Conservation (phyloP, 2,329 filamentous ascomycete genomes). For the Fusarium cicatricum region DNA sequence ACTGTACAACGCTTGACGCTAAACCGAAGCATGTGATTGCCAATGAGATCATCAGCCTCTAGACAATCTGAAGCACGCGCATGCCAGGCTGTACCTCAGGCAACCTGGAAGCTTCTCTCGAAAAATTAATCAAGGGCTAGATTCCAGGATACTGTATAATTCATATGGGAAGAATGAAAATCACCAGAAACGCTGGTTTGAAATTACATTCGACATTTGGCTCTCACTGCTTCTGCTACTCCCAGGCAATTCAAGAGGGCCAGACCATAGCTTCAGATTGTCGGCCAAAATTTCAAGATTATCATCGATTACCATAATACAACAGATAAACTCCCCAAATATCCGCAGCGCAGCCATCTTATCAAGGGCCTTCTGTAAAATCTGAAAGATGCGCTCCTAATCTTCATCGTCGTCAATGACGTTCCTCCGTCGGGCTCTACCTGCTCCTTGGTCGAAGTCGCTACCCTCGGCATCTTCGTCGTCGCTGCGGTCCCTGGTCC, state of each 20-base stretch:
- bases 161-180: neutral
- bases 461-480: slow-evolving; percentile 63
- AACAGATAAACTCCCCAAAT: slow-evolving; percentile 15
- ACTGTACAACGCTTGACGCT: slow-evolving; percentile 21
- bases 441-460: slow-evolving; percentile 57
- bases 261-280: neutral
- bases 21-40: slow-evolving; percentile 44
- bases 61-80: slow-evolving; percentile 23
- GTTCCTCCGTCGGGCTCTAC: slow-evolving; percentile 61
- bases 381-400: slow-evolving; percentile 39
- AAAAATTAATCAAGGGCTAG: neutral
- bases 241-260: neutral
- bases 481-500: slow-evolving; percentile 56
- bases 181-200: neutral
- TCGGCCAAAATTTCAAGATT: neutral
- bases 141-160: no score
- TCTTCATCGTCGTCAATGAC: slow-evolving; percentile 70
- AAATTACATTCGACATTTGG: no score
- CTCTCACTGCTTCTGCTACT: no score
- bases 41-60: slow-evolving; percentile 38
- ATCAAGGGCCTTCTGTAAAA: neutral
- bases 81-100: slow-evolving; percentile 4
- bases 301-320: slow-evolving; percentile 19
- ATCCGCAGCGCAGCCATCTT: slow-evolving; percentile 3
- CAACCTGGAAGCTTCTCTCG: no score